These are phyloP conservation scores for Spizellomyces sp. DNA, from an alignment of 192 early-diverging fungal genomes.

Conservation along the genomic window DNA sequence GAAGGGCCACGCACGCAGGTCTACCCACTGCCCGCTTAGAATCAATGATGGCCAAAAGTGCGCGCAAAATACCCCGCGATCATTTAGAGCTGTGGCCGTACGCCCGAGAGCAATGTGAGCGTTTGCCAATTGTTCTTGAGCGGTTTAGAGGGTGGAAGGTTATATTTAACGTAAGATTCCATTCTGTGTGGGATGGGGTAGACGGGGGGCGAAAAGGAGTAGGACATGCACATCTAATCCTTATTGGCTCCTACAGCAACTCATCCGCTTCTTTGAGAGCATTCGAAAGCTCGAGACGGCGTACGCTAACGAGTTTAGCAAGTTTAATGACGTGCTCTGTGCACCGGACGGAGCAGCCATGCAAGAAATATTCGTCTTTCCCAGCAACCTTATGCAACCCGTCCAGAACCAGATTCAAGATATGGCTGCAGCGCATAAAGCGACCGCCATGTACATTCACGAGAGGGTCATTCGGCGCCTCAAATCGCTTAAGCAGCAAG, in stretches of 20 bases:
- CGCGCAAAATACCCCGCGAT: not conserved
- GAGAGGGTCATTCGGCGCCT: not conserved
- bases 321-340: not conserved
- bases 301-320: not conserved
- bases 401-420: not conserved
- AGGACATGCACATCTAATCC: not conserved
- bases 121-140: constrained; percentile 5
- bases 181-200: not conserved
- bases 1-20: too few species aligned
- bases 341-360: not conserved
- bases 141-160: constrained; percentile 1
- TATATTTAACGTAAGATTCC: not conserved
- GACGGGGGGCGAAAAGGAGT: too few species aligned
- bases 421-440: not conserved
- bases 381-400: not conserved
- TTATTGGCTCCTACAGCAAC: not conserved
- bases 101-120: constrained; percentile 6
- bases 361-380: not conserved
- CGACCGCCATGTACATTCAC: not conserved
- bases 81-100: constrained; percentile 10
- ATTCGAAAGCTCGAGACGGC: not conserved
- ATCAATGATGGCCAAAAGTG: not conserved
- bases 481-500: not conserved
- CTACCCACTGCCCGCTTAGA: too few species aligned
- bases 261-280: constrained; percentile 6